Percentiles rank a stretch among this genome's conserved stretches.
Evolutionary conservation across 2,329 filamentous ascomycete genomes (phyloP).

Genomic region (Botrytis tulipae): DNA sequence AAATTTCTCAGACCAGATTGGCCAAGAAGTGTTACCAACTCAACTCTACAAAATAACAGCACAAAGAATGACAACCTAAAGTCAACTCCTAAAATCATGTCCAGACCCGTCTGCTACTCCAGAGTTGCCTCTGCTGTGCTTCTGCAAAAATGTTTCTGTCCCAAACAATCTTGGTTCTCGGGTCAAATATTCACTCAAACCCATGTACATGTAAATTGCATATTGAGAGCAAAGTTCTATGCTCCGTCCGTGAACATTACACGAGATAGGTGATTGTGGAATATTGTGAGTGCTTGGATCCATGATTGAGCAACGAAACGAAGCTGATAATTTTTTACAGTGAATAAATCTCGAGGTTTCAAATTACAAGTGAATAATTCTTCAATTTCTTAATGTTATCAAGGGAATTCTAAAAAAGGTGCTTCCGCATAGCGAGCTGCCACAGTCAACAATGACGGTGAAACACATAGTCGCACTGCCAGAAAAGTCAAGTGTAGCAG

Average conservation of each 20-base stretch:
- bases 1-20: too few relatives aligned
- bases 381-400: accelerated
- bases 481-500: not conserved
- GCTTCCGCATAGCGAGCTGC: accelerated
- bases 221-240: accelerated
- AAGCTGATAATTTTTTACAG: accelerated
- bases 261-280: not conserved
- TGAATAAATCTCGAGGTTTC: not conserved
- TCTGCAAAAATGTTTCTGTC: too few relatives aligned
- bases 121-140: too few relatives aligned
- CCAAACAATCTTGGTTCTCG: not conserved
- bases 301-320: accelerated
- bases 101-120: too few relatives aligned
- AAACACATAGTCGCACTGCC: not conserved
- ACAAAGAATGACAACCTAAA: too few relatives aligned
- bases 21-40: too few relatives aligned
- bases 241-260: accelerated
- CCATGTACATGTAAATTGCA: not conserved
- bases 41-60: too few relatives aligned
- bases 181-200: not conserved
- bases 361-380: not conserved
- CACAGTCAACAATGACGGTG: not conserved
- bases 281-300: accelerated
- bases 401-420: accelerated
- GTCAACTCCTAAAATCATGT: too few relatives aligned